phyloP scores from a whole-genome alignment of 2,329 filamentous ascomycete genomes.

The Ceratocystis colombiana region DNA sequence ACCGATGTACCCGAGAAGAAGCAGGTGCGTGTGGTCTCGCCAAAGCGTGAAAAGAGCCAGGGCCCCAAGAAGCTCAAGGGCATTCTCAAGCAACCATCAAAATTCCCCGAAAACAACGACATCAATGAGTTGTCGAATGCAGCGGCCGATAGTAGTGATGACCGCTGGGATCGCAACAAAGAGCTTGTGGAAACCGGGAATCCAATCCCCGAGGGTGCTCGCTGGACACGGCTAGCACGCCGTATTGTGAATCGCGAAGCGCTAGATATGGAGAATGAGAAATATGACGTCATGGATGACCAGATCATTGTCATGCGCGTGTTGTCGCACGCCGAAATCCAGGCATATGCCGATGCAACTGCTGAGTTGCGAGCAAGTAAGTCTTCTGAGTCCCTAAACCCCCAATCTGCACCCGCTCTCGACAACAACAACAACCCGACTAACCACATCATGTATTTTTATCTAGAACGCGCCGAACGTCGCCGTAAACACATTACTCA shows the following conservation, averaged over 20 bases:
- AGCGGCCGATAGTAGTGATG: slow-evolving; percentile 79
- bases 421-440: no score
- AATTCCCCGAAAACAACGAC: slow-evolving; percentile 67
- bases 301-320: slow-evolving; percentile 90
- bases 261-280: slow-evolving; percentile 73
- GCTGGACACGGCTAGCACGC: slow-evolving; percentile 89
- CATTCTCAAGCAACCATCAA: slow-evolving; percentile 73
- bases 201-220: slow-evolving; percentile 65
- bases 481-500: neutral
- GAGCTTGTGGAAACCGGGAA: slow-evolving; percentile 38
- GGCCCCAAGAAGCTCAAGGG: slow-evolving; percentile 65
- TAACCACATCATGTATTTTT: no score
- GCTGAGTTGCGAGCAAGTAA: slow-evolving; percentile 65
- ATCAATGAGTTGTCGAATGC: slow-evolving; percentile 45
- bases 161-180: slow-evolving; percentile 71
- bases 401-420: neutral
- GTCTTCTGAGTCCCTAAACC: slow-evolving; percentile 28
- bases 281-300: slow-evolving; percentile 84
- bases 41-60: slow-evolving; percentile 47
- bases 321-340: slow-evolving; percentile 78
- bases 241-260: slow-evolving; percentile 83
- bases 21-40: slow-evolving; percentile 60
- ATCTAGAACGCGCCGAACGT: neutral
- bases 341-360: slow-evolving; percentile 73
- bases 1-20: slow-evolving; percentile 16